A percentile compares a stretch with the other conserved stretches of the same genome.
These are phyloP conservation scores for Fusarium pseudocircinatum DNA, from an alignment of 2,329 filamentous ascomycete genomes.

Conservation along the genomic window DNA sequence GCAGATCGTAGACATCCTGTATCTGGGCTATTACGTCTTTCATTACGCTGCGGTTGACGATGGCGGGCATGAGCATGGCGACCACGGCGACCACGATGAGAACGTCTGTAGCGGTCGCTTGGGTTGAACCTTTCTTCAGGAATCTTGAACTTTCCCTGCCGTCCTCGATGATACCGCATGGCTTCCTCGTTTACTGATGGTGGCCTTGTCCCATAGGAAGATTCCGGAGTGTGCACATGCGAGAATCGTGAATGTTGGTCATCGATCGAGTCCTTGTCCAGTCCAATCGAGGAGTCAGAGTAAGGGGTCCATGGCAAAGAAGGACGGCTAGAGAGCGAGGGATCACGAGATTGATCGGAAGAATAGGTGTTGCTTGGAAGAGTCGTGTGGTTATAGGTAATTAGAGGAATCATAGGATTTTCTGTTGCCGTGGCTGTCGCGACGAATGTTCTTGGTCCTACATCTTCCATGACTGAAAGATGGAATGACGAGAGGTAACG, in stretches of 20 bases:
- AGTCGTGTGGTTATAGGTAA: not conserved
- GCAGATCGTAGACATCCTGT: not conserved
- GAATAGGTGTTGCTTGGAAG: not conserved
- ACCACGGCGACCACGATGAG: not conserved
- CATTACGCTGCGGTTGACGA: not conserved
- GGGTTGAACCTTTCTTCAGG: not conserved
- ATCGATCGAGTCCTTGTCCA: slow-evolving; percentile 9
- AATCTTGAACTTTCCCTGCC: not conserved
- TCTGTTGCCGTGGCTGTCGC: not conserved
- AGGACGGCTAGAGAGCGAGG: not conserved
- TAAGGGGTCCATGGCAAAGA: not conserved
- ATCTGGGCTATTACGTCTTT: not conserved
- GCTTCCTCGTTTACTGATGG: slow-evolving; percentile 20
- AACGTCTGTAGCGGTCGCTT: not conserved
- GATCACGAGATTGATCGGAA: not conserved
- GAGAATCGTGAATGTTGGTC: not conserved
- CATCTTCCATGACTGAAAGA: not conserved
- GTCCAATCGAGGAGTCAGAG: not conserved
- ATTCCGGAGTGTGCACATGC: slow-evolving; percentile 14
- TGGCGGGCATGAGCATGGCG: slow-evolving; percentile 6
- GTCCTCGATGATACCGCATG: not conserved
- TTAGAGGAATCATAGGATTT: too few species aligned
- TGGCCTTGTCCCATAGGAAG: slow-evolving; percentile 13
- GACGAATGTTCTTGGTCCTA: not conserved
- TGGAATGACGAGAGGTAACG: not conserved